Evolutionary conservation across 148 eudicot species (phyloP).

Genomic region (Salicornia ramosissima): DNA sequence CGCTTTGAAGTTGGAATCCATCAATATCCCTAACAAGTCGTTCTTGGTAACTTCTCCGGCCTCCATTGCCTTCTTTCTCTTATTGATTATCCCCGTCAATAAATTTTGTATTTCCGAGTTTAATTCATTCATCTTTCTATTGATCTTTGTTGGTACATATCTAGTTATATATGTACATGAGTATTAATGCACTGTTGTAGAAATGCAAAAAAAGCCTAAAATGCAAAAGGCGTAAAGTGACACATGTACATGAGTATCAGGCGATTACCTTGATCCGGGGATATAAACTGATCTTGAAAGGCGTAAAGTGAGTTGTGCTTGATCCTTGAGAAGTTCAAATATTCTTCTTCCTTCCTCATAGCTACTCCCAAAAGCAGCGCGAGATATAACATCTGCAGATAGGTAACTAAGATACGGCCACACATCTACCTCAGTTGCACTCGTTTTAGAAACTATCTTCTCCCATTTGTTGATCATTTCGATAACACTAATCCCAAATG

Average conservation of each 20-base stretch:
- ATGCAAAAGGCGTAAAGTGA: too few relatives aligned
- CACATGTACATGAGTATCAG: too few relatives aligned
- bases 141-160: constrained; percentile 33
- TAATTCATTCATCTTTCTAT: constrained; percentile 22
- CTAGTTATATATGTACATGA: too few relatives aligned
- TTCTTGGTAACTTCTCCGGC: constrained; percentile 27
- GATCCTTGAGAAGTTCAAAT: constrained; percentile 45
- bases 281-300: constrained; percentile 23
- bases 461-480: constrained; percentile 43
- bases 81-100: constrained; percentile 22
- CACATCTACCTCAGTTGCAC: constrained; percentile 39
- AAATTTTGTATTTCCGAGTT: constrained; percentile 13
- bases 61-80: constrained; percentile 31
- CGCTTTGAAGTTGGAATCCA: constrained; percentile 27
- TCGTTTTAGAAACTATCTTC: constrained; percentile 14
- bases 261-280: constrained; percentile 54
- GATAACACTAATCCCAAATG: constrained; percentile 27
- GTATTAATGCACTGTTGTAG: too few relatives aligned
- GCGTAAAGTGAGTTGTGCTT: constrained; percentile 23
- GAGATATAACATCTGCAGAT: constrained; percentile 45
- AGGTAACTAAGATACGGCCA: constrained; percentile 39
- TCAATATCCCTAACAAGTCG: constrained; percentile 29
- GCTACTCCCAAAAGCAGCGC: constrained; percentile 51
- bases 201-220: too few relatives aligned
- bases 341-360: constrained; percentile 43